Conservation (phyloP, 805 yeast species). For the Tetrapisispora pingtungensis region DNA sequence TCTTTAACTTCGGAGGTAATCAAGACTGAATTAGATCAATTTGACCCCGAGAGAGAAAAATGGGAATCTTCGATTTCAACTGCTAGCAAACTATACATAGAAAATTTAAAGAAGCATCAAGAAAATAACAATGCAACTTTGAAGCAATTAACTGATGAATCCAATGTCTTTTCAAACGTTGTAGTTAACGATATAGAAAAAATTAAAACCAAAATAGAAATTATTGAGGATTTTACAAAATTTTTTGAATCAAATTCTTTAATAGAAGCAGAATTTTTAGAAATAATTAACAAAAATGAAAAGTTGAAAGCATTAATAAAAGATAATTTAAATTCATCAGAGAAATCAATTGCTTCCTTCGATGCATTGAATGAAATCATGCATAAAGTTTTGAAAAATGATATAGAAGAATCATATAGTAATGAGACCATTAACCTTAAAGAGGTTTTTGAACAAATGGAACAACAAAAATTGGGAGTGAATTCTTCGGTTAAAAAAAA, state of each 20-base stretch:
- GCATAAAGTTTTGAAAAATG: conserved; percentile 7
- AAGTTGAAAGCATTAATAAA: conserved; percentile 7
- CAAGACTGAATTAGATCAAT: conserved; percentile 21
- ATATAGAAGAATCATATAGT: conserved; percentile 2
- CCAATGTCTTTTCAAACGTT: background rate
- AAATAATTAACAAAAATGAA: conserved; percentile 12
- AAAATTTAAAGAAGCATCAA: conserved; percentile 24
- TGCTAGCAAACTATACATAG: conserved; percentile 6
- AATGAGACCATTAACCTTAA: background rate
- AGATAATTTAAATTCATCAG: conserved; percentile 3
- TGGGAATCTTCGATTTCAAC: conserved; percentile 20
- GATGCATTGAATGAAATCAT: conserved; percentile 7
- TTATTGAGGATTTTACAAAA: background rate
- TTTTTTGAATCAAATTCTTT: conserved; percentile 5
- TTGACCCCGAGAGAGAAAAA: conserved; percentile 23
- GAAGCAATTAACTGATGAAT: background rate
- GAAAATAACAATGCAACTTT: conserved; percentile 16
- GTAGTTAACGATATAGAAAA: background rate
- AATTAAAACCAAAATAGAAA: background rate
- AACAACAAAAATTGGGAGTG: conserved; percentile 1
- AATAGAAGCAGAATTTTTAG: conserved; percentile 13
- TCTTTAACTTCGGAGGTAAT: conserved; percentile 24
- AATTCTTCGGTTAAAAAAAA: conserved; percentile 4
- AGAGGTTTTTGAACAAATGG: conserved; percentile 4
- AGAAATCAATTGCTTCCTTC: conserved; percentile 6